Percentiles rank a stretch among this genome's conserved stretches.
Evolutionary conservation across 169 alveolate species (phyloP).

Genomic region (Ichthyophthirius multifiliis): DNA sequence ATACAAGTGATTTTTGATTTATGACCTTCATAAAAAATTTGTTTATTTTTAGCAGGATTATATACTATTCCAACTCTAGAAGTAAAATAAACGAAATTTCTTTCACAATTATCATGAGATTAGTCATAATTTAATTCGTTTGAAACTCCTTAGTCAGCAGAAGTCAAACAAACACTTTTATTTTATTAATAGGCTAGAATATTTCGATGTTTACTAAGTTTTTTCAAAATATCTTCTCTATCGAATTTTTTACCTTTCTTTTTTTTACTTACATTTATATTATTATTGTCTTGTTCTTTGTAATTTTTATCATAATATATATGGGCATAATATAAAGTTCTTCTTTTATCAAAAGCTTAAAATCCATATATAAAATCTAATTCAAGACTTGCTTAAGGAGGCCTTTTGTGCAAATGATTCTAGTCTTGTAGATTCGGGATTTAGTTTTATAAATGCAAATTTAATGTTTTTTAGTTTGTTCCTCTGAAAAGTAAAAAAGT

Average conservation of each 20-base stretch:
- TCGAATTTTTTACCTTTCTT: background rate
- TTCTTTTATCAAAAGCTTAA: slow-evolving; percentile 59
- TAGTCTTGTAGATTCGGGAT: too few species aligned
- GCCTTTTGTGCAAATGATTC: slow-evolving; percentile 44
- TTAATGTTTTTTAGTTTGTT: slow-evolving; percentile 27
- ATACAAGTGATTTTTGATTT: slow-evolving; percentile 67
- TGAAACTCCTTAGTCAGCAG: background rate
- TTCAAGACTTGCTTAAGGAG: slow-evolving; percentile 55
- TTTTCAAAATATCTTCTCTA: slow-evolving; percentile 11
- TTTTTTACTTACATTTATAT: background rate
- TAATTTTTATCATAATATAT: slow-evolving; percentile 15
- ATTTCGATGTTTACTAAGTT: background rate
- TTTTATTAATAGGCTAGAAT: background rate
- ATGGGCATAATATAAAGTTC: slow-evolving; percentile 59
- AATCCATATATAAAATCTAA: slow-evolving; percentile 66
- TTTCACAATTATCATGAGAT: slow-evolving; percentile 44
- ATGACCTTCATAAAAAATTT: slow-evolving; percentile 80
- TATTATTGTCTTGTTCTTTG: slow-evolving; percentile 13
- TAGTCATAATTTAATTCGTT: slow-evolving; percentile 14
- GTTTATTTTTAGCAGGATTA: slow-evolving; percentile 62
- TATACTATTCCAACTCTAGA: slow-evolving; percentile 72
- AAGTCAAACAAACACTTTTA: background rate
- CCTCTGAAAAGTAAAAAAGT: slow-evolving; percentile 28
- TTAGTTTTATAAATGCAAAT: background rate
- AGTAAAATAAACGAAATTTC: slow-evolving; percentile 53